Conservation (phyloP, 768 basidiomycete genomes). For the Macrocybe gigantea region DNA sequence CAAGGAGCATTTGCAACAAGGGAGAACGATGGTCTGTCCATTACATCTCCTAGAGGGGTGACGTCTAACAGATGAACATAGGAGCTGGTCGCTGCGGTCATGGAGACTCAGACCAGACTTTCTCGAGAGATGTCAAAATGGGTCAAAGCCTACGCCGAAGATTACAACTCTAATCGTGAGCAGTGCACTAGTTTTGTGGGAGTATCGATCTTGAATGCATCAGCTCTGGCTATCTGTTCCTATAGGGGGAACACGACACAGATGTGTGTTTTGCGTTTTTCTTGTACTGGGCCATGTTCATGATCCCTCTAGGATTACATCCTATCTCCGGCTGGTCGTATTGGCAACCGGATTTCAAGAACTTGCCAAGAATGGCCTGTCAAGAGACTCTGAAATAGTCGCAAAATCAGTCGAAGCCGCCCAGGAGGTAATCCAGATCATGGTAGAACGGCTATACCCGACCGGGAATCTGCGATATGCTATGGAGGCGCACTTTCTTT, state of each 20-base stretch:
- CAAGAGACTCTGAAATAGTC: constrained; percentile 36
- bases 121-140: constrained; percentile 31
- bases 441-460: constrained; percentile 44
- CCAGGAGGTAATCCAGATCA: constrained; percentile 49
- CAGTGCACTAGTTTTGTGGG: neutral
- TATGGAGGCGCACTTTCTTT: constrained; percentile 46
- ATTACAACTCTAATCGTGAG: constrained; percentile 30
- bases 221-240: constrained; percentile 36
- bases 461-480: constrained; percentile 52
- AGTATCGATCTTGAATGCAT: neutral
- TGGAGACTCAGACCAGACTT: constrained; percentile 32
- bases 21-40: too few relatives aligned
- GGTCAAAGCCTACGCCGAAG: constrained; percentile 34
- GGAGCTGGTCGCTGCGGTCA: constrained; percentile 25
- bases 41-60: too few relatives aligned
- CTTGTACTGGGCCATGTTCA: constrained; percentile 3
- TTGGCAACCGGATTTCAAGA: constrained; percentile 51
- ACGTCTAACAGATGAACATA: constrained; percentile 18
- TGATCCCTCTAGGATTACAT: constrained; percentile 32
- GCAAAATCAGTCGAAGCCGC: constrained; percentile 47
- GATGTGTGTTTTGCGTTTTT: constrained; percentile 23
- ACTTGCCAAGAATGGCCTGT: constrained; percentile 31
- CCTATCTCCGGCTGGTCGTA: constrained; percentile 53
- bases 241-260: constrained; percentile 40
- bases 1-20: neutral